Evolutionary conservation across 768 basidiomycete species (phyloP).

Genomic region (Leccinum variicolor): DNA sequence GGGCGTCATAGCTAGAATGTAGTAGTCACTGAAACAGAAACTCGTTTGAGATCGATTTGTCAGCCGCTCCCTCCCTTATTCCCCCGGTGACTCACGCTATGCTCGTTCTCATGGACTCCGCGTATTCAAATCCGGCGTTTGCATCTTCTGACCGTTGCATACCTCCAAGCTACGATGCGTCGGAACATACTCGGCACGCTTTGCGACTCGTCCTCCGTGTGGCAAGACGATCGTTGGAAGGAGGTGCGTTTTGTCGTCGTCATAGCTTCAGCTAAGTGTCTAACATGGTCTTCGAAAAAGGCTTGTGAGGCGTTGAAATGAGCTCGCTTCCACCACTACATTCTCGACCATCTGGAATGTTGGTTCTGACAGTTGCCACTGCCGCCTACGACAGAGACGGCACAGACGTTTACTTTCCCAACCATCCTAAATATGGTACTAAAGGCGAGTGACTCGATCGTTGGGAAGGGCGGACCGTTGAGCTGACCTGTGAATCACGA

Average conservation of each 20-base stretch:
- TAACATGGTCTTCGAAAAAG: not conserved
- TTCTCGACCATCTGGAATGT: too few species aligned
- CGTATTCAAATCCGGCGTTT: constrained; percentile 22
- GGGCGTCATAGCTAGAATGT: constrained; percentile 64
- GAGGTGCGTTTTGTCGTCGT: constrained; percentile 35
- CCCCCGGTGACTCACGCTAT: too few species aligned
- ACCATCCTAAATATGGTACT: constrained; percentile 31
- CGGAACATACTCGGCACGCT: constrained; percentile 27
- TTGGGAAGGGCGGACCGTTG: too few species aligned
- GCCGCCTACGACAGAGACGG: constrained; percentile 47
- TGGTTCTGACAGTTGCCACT: too few species aligned
- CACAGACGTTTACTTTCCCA: constrained; percentile 47
- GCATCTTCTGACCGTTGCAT: constrained; percentile 20
- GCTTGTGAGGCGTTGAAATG: constrained; percentile 29
- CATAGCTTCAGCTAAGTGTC: not conserved
- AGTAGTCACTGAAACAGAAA: not conserved
- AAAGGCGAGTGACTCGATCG: constrained; percentile 35
- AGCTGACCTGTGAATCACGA: too few species aligned
- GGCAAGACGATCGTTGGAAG: constrained; percentile 36
- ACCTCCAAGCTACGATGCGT: constrained; percentile 24
- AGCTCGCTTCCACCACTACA: constrained; percentile 47
- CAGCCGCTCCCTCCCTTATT: constrained; percentile 5
- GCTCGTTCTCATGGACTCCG: constrained; percentile 18
- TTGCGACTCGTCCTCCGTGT: constrained; percentile 44
- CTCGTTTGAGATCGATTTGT: constrained; percentile 45